Base-by-base conservation (phyloP, 1,284 basidiomycete species). In the Pulchroboletus neoregius region DNA sequence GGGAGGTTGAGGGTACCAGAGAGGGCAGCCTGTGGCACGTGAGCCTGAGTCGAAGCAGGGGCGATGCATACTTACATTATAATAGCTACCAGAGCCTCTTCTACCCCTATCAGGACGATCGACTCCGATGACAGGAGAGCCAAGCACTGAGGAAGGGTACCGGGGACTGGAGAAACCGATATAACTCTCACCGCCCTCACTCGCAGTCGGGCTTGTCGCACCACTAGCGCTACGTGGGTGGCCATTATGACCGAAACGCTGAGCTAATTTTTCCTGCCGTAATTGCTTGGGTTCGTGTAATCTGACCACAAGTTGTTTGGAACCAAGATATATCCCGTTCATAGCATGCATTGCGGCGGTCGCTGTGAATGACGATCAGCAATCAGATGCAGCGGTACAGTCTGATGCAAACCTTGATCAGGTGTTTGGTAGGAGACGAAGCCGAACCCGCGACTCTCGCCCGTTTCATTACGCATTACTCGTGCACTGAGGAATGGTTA, bases 361-460 rank as follows among this genome's bases (percentile, higher is more conserved):
- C 30, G 92, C 91, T 83, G 60, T 12, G 18, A 38, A 26, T 15
- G 7, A 2, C 10, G 30, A 49, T 46, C 4, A 55, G 38, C 5
- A 15, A 42, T 28, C 20, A 10, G 22, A 38, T 43, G 5, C 8
- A 10, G 10, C 8, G 39, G 12, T 16, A 33, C 9, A 31, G 23
- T 23, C 35, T 41, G 22, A 39, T 8, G 41, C 68, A 45, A 57
- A 90, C 90, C 90, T 76, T 92, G 87, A 54, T 87, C 83, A 11
- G 91, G 87, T 11, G 79, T 78, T 60, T 90, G 84, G 69, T 73
- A 97, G 22, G 88, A 91, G 48, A 97, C 94, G 61, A 97, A 98
- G n/a, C 94, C 94, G 62, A 95, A 97, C 5, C 92, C 92, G 48
- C 91, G 84, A 65, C 87, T 91, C 45, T 87, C 82, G 18, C 89